These are phyloP conservation scores for Colletotrichum camelliae DNA, from an alignment of 2,329 filamentous ascomycete species.

Conservation along the genomic window DNA sequence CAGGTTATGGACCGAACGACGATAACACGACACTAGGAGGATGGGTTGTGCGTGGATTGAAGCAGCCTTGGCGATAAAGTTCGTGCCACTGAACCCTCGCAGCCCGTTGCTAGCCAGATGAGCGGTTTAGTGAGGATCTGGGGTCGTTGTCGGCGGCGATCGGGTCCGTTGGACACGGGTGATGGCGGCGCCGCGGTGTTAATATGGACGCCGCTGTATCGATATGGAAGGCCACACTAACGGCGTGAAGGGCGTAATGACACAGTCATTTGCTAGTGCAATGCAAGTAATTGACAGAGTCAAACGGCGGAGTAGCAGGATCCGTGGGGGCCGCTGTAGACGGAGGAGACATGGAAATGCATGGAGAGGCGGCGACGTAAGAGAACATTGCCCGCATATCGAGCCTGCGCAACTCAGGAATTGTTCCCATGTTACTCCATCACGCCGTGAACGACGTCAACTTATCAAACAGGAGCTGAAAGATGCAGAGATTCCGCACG, in stretches of 20 bases:
- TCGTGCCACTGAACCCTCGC: background rate
- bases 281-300: background rate
- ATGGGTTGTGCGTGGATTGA: background rate
- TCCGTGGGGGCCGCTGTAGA: background rate
- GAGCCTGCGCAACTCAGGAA: background rate
- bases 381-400: background rate
- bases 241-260: background rate
- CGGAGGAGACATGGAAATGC: background rate
- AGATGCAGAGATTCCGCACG: background rate
- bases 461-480: background rate
- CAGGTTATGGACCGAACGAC: background rate
- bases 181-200: background rate
- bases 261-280: background rate
- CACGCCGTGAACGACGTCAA: background rate
- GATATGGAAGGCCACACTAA: background rate
- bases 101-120: background rate
- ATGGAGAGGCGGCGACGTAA: background rate
- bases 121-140: background rate
- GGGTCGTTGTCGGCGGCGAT: background rate
- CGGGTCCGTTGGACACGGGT: background rate
- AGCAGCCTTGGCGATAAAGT: background rate
- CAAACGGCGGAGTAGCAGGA: background rate
- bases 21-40: background rate
- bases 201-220: background rate
- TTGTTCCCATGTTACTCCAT: background rate